Percentiles rank a stretch among this genome's conserved stretches.
Evolutionary conservation across 306 rosid species (phyloP).

Genomic region (Gastrolobium bilobum): DNA sequence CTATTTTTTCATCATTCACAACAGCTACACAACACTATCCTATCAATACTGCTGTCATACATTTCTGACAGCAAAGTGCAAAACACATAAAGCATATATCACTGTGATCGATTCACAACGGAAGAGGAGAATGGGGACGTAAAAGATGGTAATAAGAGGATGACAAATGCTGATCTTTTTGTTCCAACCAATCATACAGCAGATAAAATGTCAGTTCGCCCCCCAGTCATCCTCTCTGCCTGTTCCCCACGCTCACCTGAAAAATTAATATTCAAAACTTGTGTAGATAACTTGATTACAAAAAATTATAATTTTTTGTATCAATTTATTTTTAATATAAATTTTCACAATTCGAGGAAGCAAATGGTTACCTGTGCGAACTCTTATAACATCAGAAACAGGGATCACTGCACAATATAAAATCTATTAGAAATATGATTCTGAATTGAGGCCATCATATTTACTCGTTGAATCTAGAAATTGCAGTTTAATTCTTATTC

Average conservation of each 20-base stretch:
- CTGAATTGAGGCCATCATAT: constrained; percentile 19
- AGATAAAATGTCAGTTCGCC: constrained; percentile 57
- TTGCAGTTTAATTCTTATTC: constrained; percentile 1
- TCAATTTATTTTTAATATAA: not conserved
- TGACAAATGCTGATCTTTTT: constrained; percentile 4
- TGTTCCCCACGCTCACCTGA: constrained; percentile 89
- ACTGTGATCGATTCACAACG: not conserved
- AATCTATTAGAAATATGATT: constrained; percentile 42
- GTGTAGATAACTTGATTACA: not conserved
- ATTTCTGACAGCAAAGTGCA: constrained; percentile 16
- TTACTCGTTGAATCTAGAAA: not conserved
- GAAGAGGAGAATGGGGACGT: constrained; percentile 7
- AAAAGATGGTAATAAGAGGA: not conserved
- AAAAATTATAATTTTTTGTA: not conserved
- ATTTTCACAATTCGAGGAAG: constrained; percentile 20
- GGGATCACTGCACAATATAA: constrained; percentile 79
- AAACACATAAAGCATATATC: constrained; percentile 17
- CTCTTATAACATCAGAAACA: constrained; percentile 78
- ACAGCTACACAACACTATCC: constrained; percentile 23
- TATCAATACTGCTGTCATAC: not conserved
- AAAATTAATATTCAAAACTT: constrained; percentile 31
- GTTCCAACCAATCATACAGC: constrained; percentile 40
- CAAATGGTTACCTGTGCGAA: constrained; percentile 81
- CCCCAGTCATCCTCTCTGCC: constrained; percentile 89
- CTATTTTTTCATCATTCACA: not conserved